Conservation (phyloP, 2,329 filamentous ascomycete species). For the Cercospora sp. region DNA sequence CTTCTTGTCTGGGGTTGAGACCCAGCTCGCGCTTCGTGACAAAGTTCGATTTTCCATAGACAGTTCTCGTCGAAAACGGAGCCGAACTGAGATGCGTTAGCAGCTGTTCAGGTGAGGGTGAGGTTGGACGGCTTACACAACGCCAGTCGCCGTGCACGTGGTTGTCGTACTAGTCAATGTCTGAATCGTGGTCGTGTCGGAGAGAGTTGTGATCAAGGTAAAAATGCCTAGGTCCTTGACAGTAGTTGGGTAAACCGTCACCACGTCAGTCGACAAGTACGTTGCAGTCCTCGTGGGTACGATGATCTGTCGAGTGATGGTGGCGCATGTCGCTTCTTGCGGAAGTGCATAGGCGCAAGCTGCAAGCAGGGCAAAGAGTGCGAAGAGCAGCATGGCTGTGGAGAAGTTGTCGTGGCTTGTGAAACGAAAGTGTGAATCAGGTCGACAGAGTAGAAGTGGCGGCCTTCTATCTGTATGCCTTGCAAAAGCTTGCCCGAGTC, state of each 20-base stretch:
- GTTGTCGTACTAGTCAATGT: constrained; percentile 33
- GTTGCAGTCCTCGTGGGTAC: constrained; percentile 36
- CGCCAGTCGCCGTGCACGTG: constrained; percentile 28
- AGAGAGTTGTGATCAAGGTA: constrained; percentile 31
- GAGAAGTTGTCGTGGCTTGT: constrained; percentile 13
- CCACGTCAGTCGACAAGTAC: constrained; percentile 31
- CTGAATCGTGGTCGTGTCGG: constrained; percentile 32
- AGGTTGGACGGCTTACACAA: constrained; percentile 25
- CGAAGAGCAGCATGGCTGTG: constrained; percentile 28
- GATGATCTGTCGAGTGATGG: constrained; percentile 32
- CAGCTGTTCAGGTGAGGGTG: neutral
- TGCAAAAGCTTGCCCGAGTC: neutral
- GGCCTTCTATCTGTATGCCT: constrained; percentile 12
- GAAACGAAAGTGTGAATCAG: constrained; percentile 15
- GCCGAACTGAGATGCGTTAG: constrained; percentile 15
- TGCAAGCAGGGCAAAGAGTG: constrained; percentile 28
- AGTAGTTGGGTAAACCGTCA: constrained; percentile 30
- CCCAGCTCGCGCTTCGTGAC: constrained; percentile 26
- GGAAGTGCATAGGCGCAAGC: constrained; percentile 30
- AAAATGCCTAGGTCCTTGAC: constrained; percentile 34
- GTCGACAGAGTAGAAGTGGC: constrained; percentile 1
- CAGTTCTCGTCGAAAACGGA: constrained; percentile 27
- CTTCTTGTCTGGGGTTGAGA: constrained; percentile 27
- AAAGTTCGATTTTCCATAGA: constrained; percentile 23
- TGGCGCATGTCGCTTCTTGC: constrained; percentile 31